Percentiles rank a stretch among this genome's conserved stretches.
Conservation (phyloP, 495 filamentous ascomycete species). For the Penicillium chermesinum region DNA sequence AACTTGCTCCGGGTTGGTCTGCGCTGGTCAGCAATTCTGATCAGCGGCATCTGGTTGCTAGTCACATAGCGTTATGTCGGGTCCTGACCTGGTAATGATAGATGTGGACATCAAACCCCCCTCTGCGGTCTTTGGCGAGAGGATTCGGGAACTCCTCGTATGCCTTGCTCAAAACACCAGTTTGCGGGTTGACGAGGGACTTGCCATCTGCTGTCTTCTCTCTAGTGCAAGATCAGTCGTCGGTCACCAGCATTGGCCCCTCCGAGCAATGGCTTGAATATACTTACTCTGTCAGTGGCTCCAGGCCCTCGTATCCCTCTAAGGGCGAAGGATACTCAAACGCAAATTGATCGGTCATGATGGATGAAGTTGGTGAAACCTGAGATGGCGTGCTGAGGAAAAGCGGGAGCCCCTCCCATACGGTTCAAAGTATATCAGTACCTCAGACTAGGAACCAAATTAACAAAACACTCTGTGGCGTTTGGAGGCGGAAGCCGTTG, state of each 20-base stretch:
- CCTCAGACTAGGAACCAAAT: background rate
- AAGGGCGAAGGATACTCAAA: conserved; percentile 60
- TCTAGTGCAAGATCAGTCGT: conserved; percentile 18
- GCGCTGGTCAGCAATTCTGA: background rate
- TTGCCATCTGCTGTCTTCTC: conserved; percentile 58
- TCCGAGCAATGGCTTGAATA: background rate
- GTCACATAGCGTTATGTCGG: background rate
- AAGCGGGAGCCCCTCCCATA: background rate
- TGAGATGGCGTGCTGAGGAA: background rate
- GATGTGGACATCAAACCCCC: conserved; percentile 74
- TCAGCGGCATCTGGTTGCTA: background rate
- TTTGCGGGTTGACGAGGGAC: conserved; percentile 55
- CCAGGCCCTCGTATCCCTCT: conserved; percentile 57
- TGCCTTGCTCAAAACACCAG: conserved; percentile 52
- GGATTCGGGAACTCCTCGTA: conserved; percentile 64
- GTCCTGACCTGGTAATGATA: conserved; percentile 57
- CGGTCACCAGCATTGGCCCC: background rate
- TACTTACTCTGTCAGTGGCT: conserved; percentile 56
- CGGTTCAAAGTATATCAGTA: background rate
- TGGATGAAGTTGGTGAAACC: background rate
- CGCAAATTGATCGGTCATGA: conserved; percentile 36
- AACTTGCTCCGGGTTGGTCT: conserved; percentile 56
- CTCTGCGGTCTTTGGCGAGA: conserved; percentile 53
- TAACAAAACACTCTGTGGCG: background rate
- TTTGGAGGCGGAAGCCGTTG: background rate